phyloP scores from a whole-genome alignment of 202 grass and related monocot species.

The Musa balbisiana region DNA sequence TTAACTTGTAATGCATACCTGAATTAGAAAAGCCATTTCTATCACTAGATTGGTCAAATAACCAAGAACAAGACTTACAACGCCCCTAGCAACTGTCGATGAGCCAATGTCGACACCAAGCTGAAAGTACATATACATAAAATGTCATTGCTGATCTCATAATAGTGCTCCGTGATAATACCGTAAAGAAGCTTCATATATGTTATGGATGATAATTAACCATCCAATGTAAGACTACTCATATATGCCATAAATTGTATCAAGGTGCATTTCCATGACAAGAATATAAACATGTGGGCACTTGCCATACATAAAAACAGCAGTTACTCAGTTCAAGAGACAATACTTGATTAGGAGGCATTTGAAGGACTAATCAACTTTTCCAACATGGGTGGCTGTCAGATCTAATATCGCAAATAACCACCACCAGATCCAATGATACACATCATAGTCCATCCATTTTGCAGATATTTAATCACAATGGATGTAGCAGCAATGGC shows the following conservation, averaged over 20 bases:
- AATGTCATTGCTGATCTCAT: no score
- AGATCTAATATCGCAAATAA: no score
- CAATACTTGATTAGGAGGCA: background rate
- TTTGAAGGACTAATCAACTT: background rate
- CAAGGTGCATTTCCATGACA: no score
- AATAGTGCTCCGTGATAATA: no score
- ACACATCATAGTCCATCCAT: no score
- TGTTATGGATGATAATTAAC: background rate
- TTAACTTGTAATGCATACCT: conserved; percentile 33
- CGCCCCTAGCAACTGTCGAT: conserved; percentile 90
- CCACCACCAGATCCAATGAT: no score
- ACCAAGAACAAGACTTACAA: conserved; percentile 95
- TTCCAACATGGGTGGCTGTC: no score
- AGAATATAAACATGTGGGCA: no score
- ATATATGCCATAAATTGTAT: no score
- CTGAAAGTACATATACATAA: conserved; percentile 37
- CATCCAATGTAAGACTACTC: no score
- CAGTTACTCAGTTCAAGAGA: background rate
- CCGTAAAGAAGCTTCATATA: background rate
- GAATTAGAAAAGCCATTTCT: conserved; percentile 98
- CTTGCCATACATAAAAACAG: background rate
- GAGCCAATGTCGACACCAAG: conserved; percentile 92
- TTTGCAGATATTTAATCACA: no score
- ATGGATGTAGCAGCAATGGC: no score
- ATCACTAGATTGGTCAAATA: conserved; percentile 96